Conservation (phyloP, 768 basidiomycete species). For the Russula compacta region DNA sequence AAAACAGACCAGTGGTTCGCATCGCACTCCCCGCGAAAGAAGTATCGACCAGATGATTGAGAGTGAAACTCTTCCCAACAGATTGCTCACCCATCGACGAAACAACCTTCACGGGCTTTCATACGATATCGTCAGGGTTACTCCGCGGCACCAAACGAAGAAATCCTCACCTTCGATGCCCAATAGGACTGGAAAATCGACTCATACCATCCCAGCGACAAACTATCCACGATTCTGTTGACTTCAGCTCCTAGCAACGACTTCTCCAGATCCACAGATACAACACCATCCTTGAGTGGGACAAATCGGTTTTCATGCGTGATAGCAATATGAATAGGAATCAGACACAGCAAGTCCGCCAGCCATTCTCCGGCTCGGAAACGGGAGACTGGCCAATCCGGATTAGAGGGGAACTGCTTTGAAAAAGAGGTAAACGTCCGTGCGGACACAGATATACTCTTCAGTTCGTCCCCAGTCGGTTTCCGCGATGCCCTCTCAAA, state of each 20-base stretch:
- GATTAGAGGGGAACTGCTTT: background rate
- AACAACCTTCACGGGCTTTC: slow-evolving; percentile 54
- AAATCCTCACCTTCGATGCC: slow-evolving; percentile 38
- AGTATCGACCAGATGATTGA: slow-evolving; percentile 55
- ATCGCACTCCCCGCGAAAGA: slow-evolving; percentile 61
- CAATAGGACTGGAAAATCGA: slow-evolving; percentile 55
- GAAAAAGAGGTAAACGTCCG: slow-evolving; percentile 26
- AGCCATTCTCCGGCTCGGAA: slow-evolving; percentile 54
- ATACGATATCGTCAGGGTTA: background rate
- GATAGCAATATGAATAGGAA: slow-evolving; percentile 56
- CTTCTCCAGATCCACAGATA: slow-evolving; percentile 42
- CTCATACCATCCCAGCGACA: slow-evolving; percentile 60
- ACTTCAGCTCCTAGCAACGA: slow-evolving; percentile 53
- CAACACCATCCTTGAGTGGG: slow-evolving; percentile 51
- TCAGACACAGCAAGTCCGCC: slow-evolving; percentile 50
- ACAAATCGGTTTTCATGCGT: slow-evolving; percentile 52
- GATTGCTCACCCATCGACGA: slow-evolving; percentile 66
- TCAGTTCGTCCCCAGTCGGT: slow-evolving; percentile 40
- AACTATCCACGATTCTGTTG: slow-evolving; percentile 43
- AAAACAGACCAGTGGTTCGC: slow-evolving; percentile 40
- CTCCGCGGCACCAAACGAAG: background rate
- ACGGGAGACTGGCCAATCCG: slow-evolving; percentile 26
- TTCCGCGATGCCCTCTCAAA: slow-evolving; percentile 47
- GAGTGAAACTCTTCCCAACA: slow-evolving; percentile 49
- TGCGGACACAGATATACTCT: slow-evolving; percentile 30